These are phyloP conservation scores for Xerocomus nothofagi DNA, from an alignment of 1,284 basidiomycete genomes.

Conservation along the genomic window DNA sequence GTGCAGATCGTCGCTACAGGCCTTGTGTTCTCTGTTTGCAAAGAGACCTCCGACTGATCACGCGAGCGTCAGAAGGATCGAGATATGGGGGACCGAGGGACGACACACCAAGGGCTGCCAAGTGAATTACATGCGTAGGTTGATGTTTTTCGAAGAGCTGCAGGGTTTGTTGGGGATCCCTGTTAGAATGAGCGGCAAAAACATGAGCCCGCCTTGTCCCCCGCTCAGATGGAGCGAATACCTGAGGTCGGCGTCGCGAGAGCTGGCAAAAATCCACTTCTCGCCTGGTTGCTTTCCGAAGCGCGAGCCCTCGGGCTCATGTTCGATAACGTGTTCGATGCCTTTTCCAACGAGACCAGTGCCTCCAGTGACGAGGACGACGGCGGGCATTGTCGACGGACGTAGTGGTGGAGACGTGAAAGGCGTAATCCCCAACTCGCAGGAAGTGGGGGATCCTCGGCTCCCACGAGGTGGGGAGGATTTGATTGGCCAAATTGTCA, in stretches of 20 bases:
- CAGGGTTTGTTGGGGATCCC: conserved; percentile 63
- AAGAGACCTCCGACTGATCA: conserved; percentile 81
- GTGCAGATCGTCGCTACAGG: conserved; percentile 25
- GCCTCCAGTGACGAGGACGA: conserved; percentile 82
- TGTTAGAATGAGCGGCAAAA: conserved; percentile 28
- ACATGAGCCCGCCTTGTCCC: not conserved
- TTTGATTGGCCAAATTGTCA: too few relatives aligned
- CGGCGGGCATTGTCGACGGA: conserved; percentile 42
- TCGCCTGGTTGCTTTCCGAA: conserved; percentile 77
- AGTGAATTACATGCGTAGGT: conserved; percentile 90
- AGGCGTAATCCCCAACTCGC: too few relatives aligned
- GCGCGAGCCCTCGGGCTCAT: conserved; percentile 71
- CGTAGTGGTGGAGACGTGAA: not conserved
- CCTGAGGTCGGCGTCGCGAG: conserved; percentile 78
- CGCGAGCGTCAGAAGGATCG: conserved; percentile 8
- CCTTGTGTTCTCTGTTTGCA: conserved; percentile 90
- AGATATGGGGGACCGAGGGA: not conserved
- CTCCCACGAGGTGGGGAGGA: too few relatives aligned
- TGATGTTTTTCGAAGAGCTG: conserved; percentile 82
- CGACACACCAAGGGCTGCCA: conserved; percentile 75
- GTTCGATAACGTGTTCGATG: conserved; percentile 75
- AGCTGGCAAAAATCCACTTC: conserved; percentile 81
- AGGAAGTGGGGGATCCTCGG: too few relatives aligned
- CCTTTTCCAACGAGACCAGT: conserved; percentile 84
- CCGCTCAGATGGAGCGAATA: conserved; percentile 25